Base-by-base conservation (phyloP, 176 grass and related monocot genomes). In the Oryza glaberrima region DNA sequence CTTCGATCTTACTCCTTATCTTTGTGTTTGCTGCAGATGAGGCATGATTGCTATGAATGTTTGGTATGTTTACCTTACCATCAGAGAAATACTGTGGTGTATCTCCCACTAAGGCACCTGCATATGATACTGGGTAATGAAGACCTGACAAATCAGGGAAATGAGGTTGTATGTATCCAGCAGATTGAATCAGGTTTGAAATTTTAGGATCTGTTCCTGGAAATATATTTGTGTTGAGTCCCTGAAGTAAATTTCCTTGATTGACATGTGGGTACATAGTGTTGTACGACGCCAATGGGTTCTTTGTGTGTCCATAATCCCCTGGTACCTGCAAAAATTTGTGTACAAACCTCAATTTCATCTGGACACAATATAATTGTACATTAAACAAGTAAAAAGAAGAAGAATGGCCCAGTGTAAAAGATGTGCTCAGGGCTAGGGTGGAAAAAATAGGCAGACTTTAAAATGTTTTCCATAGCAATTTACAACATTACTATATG, bases 111-210 rank as follows among this genome's bases (percentile, higher is more conserved):
- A 64, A 38, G 82, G 49, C 54, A 65, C 54, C 51, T 67, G 67
- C 65, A 78, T 78, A 83, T 28, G 80, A 25, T 70, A 83, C 28
- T 26, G 86, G 75, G 70, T 83, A 88, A 15, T 67, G 86, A 88
- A 87, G 44, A 47, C 73, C 74, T 73, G 80, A 12, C 16, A 88
- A 49, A 49, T 54, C 56, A 61, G 74, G 80, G 77, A 44, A 88
- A 11, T 41, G 67, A 28, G 74, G 71, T 30, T 58, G 13, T 30
- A 19, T 20, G 7, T 34, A 51, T 87, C 78, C 65, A 87, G 54
- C 52, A 65, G 70, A 83, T 58, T 83, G 74, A 51, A 81, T 78
- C 38, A 75, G 60, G 64, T 30, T 38, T 17, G 64, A 67, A 73
- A 22, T 73, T 78, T 44, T 79, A 78, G 80, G 74, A 52, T 60